A percentile compares a stretch with the other conserved stretches of the same genome.
Evolutionary conservation across 768 basidiomycete species (phyloP).

Genomic region (Russula sp.): DNA sequence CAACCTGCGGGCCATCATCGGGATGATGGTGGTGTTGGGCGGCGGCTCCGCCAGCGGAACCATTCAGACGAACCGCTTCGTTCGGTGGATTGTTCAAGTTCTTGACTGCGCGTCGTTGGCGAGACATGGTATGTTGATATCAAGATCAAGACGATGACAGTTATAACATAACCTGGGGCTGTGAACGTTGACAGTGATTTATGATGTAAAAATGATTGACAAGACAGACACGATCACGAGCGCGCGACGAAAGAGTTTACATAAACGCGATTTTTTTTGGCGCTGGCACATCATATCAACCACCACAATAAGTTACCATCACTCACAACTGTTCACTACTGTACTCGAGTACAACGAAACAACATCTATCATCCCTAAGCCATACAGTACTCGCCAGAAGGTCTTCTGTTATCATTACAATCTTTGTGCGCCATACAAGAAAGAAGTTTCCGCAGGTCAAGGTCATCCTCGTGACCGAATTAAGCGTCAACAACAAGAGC

Average conservation of each 20-base stretch:
- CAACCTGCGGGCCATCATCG: neutral
- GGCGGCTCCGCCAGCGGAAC: neutral
- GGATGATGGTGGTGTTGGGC: neutral
- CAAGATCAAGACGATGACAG: neutral
- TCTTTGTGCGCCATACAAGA: too few relatives aligned
- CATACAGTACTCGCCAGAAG: too few relatives aligned
- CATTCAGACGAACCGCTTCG: neutral
- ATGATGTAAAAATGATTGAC: too few relatives aligned
- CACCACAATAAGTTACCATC: too few relatives aligned
- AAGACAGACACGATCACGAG: neutral
- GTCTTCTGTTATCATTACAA: too few relatives aligned
- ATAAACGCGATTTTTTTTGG: too few relatives aligned
- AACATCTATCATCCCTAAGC: too few relatives aligned
- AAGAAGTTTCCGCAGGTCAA: too few relatives aligned
- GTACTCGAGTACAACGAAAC: neutral
- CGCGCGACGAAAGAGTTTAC: too few relatives aligned
- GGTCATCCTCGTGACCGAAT: too few relatives aligned
- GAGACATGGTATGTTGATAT: constrained; percentile 19
- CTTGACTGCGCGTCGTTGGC: constrained; percentile 17
- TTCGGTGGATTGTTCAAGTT: neutral
- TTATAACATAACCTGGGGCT: neutral
- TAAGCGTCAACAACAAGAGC: too few relatives aligned
- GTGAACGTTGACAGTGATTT: neutral
- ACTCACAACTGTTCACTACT: too few relatives aligned
- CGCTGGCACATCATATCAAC: neutral